phyloP scores from a whole-genome alignment of 2,329 filamentous ascomycete genomes.

The Xylaria multiplex region DNA sequence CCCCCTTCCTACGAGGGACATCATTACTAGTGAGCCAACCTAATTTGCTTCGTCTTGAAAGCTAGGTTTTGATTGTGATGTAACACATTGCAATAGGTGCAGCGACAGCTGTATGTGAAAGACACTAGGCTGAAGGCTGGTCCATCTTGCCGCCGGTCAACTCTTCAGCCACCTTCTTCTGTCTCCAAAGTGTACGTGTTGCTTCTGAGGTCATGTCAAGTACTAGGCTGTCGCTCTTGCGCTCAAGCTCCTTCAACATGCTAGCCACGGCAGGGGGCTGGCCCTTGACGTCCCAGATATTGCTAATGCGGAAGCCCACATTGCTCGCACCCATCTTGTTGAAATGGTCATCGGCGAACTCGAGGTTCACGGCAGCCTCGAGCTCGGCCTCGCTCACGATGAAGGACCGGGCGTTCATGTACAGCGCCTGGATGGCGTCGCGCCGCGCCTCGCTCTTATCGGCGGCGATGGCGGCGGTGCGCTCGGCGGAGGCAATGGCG shows the following conservation, averaged over 20 bases:
- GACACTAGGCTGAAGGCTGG: conserved; percentile 35
- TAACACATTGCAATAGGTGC: background rate
- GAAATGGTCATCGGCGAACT: conserved; percentile 76
- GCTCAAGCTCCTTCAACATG: conserved; percentile 55
- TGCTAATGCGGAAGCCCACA: conserved; percentile 50
- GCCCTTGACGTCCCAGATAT: conserved; percentile 63
- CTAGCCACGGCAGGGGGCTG: conserved; percentile 57
- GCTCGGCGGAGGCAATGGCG: conserved; percentile 56
- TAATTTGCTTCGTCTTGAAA: background rate
- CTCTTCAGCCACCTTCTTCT: conserved; percentile 67
- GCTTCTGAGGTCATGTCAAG: conserved; percentile 53
- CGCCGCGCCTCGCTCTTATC: conserved; percentile 69
- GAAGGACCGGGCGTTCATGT: conserved; percentile 87
- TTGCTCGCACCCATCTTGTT: conserved; percentile 43
- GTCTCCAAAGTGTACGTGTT: conserved; percentile 60
- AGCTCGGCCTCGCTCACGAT: conserved; percentile 86
- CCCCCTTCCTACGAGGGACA: background rate
- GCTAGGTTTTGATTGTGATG: background rate
- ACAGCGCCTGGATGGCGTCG: conserved; percentile 84
- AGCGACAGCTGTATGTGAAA: background rate
- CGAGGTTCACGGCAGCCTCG: conserved; percentile 74
- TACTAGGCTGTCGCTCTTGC: conserved; percentile 42
- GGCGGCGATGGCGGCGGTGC: conserved; percentile 56
- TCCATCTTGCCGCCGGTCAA: conserved; percentile 69
- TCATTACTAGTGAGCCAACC: background rate